Evolutionary conservation across 2,329 filamentous ascomycete genomes (phyloP).

Genomic region (Aspergillus candidus): DNA sequence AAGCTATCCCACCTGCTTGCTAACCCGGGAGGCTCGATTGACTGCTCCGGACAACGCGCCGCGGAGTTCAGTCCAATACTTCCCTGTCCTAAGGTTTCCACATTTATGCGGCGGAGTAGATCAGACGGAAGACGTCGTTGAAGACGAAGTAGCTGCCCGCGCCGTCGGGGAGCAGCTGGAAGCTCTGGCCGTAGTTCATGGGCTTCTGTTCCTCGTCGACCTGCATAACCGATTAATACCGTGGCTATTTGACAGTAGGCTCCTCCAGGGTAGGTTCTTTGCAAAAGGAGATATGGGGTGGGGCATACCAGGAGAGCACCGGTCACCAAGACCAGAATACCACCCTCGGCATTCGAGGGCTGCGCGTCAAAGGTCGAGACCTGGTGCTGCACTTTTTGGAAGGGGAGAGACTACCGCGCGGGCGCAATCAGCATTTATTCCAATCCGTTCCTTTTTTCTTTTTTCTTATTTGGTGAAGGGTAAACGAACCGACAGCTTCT

Average conservation of each 20-base stretch:
- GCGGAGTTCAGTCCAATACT: neutral
- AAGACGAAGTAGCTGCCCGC: constrained; percentile 72
- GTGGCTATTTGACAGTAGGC: too few species aligned
- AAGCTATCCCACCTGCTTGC: neutral
- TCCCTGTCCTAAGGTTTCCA: neutral
- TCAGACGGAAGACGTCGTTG: constrained; percentile 92
- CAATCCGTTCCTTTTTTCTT: neutral
- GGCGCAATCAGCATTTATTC: constrained; percentile 4
- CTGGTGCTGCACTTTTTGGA: constrained; percentile 73
- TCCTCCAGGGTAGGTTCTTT: neutral
- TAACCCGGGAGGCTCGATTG: neutral
- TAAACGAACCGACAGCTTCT: constrained; percentile 69
- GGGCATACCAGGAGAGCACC: constrained; percentile 70
- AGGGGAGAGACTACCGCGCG: constrained; percentile 62
- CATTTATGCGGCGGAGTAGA: constrained; percentile 47
- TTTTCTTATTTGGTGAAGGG: neutral
- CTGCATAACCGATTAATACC: constrained; percentile 39
- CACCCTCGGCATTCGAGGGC: constrained; percentile 60
- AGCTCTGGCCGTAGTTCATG: constrained; percentile 86
- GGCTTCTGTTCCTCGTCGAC: constrained; percentile 79
- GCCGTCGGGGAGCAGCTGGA: constrained; percentile 70
- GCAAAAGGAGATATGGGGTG: neutral
- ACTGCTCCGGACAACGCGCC: neutral
- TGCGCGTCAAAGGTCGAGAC: constrained; percentile 76
- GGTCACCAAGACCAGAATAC: constrained; percentile 81